Percentiles rank a stretch among this genome's conserved stretches.
phyloP scores from a whole-genome alignment of 306 rosid genomes.

The Spatholobus suberectus region DNA sequence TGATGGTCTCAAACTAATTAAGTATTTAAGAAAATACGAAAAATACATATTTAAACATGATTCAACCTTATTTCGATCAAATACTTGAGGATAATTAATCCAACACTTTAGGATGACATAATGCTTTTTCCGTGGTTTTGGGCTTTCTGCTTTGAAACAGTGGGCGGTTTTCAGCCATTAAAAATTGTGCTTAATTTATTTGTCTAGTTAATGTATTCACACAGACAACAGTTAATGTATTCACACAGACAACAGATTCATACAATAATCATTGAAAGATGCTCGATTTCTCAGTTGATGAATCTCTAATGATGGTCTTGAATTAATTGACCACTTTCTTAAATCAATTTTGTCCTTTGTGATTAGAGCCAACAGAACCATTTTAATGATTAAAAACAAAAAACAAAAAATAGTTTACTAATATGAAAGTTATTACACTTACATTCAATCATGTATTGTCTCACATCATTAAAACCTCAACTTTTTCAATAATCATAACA shows the following conservation, averaged over 20 bases:
- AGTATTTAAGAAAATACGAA: not conserved
- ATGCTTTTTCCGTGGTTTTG: conserved; percentile 47
- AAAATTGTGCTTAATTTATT: conserved; percentile 17
- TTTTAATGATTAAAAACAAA: not conserved
- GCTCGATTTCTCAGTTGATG: conserved; percentile 6
- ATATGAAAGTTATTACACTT: not conserved
- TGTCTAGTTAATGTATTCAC: not conserved
- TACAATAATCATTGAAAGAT: conserved; percentile 27
- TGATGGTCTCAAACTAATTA: conserved; percentile 37
- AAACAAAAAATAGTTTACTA: not conserved
- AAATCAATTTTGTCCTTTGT: conserved; percentile 26
- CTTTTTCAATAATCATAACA: not conserved
- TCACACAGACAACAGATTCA: not conserved
- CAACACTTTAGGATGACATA: conserved; percentile 37
- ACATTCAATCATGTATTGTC: not conserved
- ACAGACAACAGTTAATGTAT: conserved; percentile 1
- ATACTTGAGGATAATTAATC: conserved; percentile 13
- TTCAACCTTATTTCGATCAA: conserved; percentile 36
- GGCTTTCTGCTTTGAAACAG: conserved; percentile 47
- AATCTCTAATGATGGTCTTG: not conserved
- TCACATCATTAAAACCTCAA: not conserved
- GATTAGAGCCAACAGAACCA: not conserved
- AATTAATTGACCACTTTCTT: conserved; percentile 19
- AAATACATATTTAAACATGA: not conserved
- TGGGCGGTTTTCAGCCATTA: conserved; percentile 51